phyloP scores from a whole-genome alignment of 1,139 yeast genomes.

The Candida sanyaensis region DNA sequence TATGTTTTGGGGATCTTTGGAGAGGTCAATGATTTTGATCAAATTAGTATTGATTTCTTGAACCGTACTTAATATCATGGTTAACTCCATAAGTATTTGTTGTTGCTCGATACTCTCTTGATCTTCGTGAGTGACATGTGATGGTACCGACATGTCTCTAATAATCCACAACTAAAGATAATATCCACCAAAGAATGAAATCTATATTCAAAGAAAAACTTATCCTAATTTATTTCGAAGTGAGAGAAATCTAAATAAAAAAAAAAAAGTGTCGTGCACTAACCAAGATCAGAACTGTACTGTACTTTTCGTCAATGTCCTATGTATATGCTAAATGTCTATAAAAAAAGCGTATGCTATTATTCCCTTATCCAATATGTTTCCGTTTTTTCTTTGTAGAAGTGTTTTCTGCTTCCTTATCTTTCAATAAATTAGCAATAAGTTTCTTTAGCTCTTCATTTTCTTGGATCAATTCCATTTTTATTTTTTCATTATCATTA shows the following conservation, averaged over 20 bases:
- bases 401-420: not conserved
- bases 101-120: conserved; percentile 20
- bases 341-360: too few relatives aligned
- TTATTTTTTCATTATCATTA: conserved; percentile 37
- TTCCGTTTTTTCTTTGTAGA: not conserved
- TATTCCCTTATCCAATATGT: not conserved
- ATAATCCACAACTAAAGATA: not conserved
- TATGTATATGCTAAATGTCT: too few relatives aligned
- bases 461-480: conserved; percentile 36
- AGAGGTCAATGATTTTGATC: conserved; percentile 23
- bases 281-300: not conserved
- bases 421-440: conserved; percentile 21
- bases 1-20: conserved; percentile 12
- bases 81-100: conserved; percentile 30
- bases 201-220: not conserved
- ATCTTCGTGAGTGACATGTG: not conserved
- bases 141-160: too few relatives aligned
- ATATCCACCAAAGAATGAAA: not conserved
- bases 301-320: too few relatives aligned
- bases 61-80: conserved; percentile 33
- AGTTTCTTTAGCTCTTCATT: conserved; percentile 33
- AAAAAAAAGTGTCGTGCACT: not conserved
- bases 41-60: conserved; percentile 31
- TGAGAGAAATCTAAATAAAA: not conserved
- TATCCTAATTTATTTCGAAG: not conserved